Base-by-base conservation (phyloP, 805 yeast species). In the Grigorovia yakushimaensis region DNA sequence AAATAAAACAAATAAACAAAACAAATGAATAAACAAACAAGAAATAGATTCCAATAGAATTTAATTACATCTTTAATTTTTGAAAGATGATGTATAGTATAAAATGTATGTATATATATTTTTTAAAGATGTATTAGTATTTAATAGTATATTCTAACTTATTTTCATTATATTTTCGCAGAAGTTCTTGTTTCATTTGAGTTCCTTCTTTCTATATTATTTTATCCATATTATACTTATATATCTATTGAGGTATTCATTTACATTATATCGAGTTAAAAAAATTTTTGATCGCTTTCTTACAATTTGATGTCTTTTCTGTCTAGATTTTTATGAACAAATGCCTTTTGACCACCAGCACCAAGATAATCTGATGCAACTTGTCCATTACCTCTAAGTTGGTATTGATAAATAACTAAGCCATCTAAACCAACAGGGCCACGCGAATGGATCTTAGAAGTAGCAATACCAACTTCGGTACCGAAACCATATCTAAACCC, bases 381-480 rank as follows among this genome's bases (percentile, higher is more conserved):
- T 64, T 93, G 98, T 4, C 99, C 99, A 55, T 79, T 72, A 40
- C 99, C 99, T 66, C 84, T 77, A 51, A 93, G 69, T 63, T 88
- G 93, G 64, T 93, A 93, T 67, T 93, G 98, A 66, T 93, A 93
- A 57, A 94, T 86, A 63, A 91, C 95, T 54, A 93, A 73, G 1
- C 99, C 99, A 62, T 93, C 99, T 30, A 93, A 73, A 2, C 99
- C 99, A 33, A 93, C 98, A 15, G 98, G 99, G 2, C 99, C 99
- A 59, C 99, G 77, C 9, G 98, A 96, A 64, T 93, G 99, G 52
- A 93, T 88, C 66, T 93, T 93, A 62, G 91, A 89, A 41, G 98
- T 93, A 43, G 95, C 84, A 50, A 93, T 91, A 35, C 99, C 99
- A 17, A 93, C 98, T 66, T 93, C 99, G 5, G 99, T 84, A 46